These are phyloP conservation scores for Eleusine indica DNA, from an alignment of 176 grass and related monocot genomes.

Conservation along the genomic window DNA sequence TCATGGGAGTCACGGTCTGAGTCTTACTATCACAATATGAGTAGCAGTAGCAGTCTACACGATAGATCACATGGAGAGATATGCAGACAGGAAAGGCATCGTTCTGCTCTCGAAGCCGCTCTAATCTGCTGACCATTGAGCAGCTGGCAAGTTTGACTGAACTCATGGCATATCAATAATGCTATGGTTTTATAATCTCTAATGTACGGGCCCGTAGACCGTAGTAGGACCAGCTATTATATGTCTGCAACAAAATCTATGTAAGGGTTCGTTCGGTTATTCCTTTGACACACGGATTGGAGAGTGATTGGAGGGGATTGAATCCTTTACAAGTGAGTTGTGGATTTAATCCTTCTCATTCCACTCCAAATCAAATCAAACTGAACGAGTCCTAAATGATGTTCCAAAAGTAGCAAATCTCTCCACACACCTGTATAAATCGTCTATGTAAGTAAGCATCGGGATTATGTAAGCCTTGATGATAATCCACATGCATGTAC, in stretches of 20 bases:
- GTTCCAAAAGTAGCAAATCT: too few relatives aligned
- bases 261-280: too few relatives aligned
- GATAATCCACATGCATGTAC: background rate
- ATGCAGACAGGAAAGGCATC: background rate
- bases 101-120: background rate
- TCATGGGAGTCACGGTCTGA: slow-evolving; percentile 15
- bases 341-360: too few relatives aligned
- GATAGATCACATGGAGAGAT: background rate
- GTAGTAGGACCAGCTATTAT: background rate
- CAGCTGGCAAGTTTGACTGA: slow-evolving; percentile 23
- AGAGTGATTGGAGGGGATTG: too few relatives aligned
- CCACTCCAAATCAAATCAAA: too few relatives aligned
- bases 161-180: background rate
- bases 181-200: background rate
- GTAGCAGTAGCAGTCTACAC: background rate
- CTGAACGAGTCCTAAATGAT: too few relatives aligned
- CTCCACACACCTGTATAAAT: too few relatives aligned
- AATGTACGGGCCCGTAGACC: background rate
- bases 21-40: background rate
- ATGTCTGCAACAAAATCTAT: background rate
- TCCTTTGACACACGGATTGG: too few relatives aligned
- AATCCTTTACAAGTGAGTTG: too few relatives aligned
- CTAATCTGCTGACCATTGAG: background rate
- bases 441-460: background rate
- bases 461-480: background rate